Evolutionary conservation across 495 filamentous ascomycete species (phyloP).

Genomic region (Talaromyces trachyspermus): DNA sequence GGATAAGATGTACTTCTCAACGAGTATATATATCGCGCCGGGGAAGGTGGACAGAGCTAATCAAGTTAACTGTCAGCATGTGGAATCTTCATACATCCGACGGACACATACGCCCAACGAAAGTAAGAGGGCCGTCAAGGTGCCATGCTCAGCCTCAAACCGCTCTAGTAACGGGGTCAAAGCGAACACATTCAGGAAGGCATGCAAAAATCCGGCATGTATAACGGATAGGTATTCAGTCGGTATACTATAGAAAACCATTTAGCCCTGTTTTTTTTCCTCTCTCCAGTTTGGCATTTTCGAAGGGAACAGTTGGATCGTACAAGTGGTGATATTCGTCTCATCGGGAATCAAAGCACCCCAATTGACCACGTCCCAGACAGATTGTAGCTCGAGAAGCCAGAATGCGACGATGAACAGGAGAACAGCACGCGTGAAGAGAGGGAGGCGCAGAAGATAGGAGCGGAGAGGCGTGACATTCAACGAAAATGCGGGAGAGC

Average conservation of each 20-base stretch:
- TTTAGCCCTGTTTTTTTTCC: background rate
- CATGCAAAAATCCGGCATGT: constrained; percentile 72
- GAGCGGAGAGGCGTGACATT: constrained; percentile 47
- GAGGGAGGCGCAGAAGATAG: constrained; percentile 77
- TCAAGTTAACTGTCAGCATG: constrained; percentile 12
- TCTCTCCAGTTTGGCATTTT: background rate
- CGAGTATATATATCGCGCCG: constrained; percentile 58
- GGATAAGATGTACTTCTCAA: constrained; percentile 60
- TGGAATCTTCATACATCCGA: background rate
- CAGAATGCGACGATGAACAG: constrained; percentile 61
- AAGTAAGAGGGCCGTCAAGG: constrained; percentile 76
- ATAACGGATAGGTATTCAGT: constrained; percentile 85
- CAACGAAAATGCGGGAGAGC: constrained; percentile 40
- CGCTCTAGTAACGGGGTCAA: constrained; percentile 79
- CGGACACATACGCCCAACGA: constrained; percentile 77
- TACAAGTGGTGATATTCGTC: constrained; percentile 67
- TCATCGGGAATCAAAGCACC: constrained; percentile 71
- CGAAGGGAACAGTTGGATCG: constrained; percentile 22
- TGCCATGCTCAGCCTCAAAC: constrained; percentile 91
- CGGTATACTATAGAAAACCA: constrained; percentile 63
- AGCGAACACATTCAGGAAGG: constrained; percentile 69
- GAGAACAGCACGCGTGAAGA: constrained; percentile 74
- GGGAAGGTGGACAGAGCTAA: constrained; percentile 75
- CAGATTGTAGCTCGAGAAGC: constrained; percentile 54
- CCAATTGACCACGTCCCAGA: constrained; percentile 65